Evolutionary conservation across 495 filamentous ascomycete species (phyloP).

Genomic region (Cercophora scortea): DNA sequence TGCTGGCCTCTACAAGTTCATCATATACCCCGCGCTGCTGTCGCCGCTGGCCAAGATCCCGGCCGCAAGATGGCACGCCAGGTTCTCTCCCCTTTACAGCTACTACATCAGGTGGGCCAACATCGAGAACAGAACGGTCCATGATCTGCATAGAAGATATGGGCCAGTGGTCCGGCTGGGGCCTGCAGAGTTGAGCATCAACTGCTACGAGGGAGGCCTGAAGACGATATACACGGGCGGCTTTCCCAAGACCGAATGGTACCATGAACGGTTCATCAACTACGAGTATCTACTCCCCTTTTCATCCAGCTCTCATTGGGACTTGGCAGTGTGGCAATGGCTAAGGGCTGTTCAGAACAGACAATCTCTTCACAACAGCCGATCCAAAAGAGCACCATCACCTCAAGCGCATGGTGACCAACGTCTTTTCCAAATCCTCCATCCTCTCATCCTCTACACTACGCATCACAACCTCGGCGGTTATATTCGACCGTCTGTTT

Average conservation of each 20-base stretch:
- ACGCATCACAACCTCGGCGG: background rate
- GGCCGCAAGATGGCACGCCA: background rate
- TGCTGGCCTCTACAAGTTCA: background rate
- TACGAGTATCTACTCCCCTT: background rate
- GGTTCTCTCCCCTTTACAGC: background rate
- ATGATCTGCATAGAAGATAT: background rate
- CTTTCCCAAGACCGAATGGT: slow-evolving; percentile 3
- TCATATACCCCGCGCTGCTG: background rate
- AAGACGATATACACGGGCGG: background rate
- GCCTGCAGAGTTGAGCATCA: background rate
- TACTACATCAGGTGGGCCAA: background rate
- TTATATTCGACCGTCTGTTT: background rate
- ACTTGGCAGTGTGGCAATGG: background rate
- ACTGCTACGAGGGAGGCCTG: background rate
- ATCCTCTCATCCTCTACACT: background rate
- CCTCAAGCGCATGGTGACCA: background rate
- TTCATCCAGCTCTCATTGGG: background rate
- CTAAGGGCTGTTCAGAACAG: background rate
- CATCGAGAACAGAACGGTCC: background rate
- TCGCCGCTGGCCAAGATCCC: background rate
- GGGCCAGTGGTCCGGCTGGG: background rate
- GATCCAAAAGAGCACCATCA: background rate
- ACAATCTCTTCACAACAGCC: background rate
- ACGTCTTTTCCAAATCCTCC: background rate
- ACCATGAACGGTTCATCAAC: background rate